Evolutionary conservation across 352 stramenopile species (phyloP).

Genomic region (Pythium dissimile): DNA sequence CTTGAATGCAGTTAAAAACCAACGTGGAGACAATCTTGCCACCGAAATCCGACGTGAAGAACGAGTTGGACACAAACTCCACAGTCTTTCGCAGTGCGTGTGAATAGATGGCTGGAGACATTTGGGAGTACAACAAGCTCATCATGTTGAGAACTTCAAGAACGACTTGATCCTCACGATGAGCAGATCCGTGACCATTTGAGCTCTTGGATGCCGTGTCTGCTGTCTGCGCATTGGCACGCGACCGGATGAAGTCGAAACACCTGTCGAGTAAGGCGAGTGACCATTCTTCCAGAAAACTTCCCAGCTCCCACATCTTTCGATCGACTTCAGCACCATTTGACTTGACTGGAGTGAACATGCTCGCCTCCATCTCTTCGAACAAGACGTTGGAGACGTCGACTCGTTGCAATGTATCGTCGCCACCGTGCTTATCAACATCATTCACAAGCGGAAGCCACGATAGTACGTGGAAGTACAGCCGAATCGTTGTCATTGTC

Average conservation of each 20-base stretch:
- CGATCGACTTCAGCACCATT: constrained; percentile 36
- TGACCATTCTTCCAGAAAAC: constrained; percentile 64
- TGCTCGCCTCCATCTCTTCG: constrained; percentile 34
- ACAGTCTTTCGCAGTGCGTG: constrained; percentile 52
- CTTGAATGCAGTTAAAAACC: constrained; percentile 47
- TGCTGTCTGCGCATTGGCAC: constrained; percentile 33
- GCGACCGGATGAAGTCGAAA: constrained; percentile 60
- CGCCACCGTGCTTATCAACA: constrained; percentile 32
- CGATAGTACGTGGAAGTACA: constrained; percentile 69
- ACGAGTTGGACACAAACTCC: constrained; percentile 48
- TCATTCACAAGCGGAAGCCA: constrained; percentile 75
- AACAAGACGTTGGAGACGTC: constrained; percentile 12
- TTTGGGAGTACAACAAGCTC: constrained; percentile 53
- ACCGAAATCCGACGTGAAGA: constrained; percentile 60
- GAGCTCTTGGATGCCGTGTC: constrained; percentile 18
- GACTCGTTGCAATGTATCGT: constrained; percentile 13
- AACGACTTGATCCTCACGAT: constrained; percentile 44
- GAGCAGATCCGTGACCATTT: constrained; percentile 2
- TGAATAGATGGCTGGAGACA: constrained; percentile 60
- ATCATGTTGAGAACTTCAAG: constrained; percentile 63
- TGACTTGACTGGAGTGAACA: constrained; percentile 37
- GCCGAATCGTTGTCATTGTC: constrained; percentile 51
- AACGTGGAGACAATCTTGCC: constrained; percentile 55
- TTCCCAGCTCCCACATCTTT: constrained; percentile 55
- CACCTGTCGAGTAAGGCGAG: constrained; percentile 58